phyloP scores from a whole-genome alignment of 1,284 basidiomycete species.

The Testicularia cyperi region DNA sequence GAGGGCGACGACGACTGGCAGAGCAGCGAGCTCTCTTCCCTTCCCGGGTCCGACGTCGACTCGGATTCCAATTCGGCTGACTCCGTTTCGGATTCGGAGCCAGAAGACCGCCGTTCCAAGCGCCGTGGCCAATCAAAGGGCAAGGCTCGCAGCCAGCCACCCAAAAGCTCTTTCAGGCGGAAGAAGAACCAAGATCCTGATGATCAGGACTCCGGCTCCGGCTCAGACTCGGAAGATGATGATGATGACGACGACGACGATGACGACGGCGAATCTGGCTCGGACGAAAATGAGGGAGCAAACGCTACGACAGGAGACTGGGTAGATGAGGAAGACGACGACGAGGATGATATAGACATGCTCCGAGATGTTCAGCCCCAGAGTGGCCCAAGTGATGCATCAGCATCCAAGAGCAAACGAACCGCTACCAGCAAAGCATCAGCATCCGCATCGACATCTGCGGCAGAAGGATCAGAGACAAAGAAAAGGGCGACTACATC shows the following conservation, averaged over 20 bases:
- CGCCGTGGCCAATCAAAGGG: no score
- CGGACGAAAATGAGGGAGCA: neutral
- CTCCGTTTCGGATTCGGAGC: no score
- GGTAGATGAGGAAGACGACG: conserved; percentile 12
- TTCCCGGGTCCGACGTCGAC: conserved; percentile 20
- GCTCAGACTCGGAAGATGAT: conserved; percentile 4
- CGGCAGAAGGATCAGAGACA: conserved; percentile 6
- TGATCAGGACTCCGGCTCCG: conserved; percentile 6
- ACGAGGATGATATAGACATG: conserved; percentile 27
- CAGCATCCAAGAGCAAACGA: no score
- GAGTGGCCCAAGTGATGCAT: no score
- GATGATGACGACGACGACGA: neutral
- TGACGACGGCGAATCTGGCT: neutral
- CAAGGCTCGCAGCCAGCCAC: no score
- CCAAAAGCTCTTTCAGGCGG: no score
- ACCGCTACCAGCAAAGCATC: neutral
- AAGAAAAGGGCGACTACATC: neutral
- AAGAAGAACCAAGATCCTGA: no score
- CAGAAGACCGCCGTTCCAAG: no score
- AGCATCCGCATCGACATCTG: neutral
- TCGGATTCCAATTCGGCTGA: neutral
- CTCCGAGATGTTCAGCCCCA: conserved; percentile 7
- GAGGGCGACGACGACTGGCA: conserved; percentile 37
- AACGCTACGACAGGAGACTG: no score
- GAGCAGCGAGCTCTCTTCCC: conserved; percentile 30